Conservation (phyloP, 75 land plant species). For the Azolla pinnata region DNA sequence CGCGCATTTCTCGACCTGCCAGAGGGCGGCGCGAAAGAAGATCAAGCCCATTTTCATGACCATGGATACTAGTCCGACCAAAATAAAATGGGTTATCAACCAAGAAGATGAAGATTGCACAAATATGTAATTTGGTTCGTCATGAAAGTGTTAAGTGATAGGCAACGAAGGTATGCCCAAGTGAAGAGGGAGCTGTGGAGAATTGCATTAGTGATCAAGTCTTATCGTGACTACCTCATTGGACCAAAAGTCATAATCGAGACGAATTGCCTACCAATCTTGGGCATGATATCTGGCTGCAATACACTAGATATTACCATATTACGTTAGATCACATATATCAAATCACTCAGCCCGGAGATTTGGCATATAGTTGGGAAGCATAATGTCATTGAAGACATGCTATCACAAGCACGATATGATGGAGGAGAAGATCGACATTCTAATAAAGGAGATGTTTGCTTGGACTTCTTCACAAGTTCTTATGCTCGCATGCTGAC, state of each 20-base stretch:
- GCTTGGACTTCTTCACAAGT: neutral
- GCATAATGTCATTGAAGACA: conserved; percentile 5
- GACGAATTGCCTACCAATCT: conserved; percentile 3
- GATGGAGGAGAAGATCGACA: neutral
- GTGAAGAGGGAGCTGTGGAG: too few species aligned
- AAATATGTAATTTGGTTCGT: too few species aligned
- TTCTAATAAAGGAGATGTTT: neutral
- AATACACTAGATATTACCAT: neutral
- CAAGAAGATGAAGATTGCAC: too few species aligned
- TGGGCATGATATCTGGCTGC: conserved; percentile 2
- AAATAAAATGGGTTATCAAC: too few species aligned
- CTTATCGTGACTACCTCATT: neutral
- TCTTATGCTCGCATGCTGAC: neutral
- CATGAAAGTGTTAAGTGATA: neutral
- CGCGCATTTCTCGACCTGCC: too few species aligned
- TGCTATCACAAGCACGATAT: neutral
- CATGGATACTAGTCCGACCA: too few species aligned
- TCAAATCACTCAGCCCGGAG: neutral
- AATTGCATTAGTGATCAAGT: too few species aligned
- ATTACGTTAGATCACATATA: neutral
- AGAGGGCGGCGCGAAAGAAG: too few species aligned
- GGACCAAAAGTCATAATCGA: neutral
- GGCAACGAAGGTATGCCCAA: neutral
- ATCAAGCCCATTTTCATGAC: too few species aligned
- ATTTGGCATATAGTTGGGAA: neutral